Conservation (phyloP, 768 basidiomycete genomes). For the Lanmaoa pseudosensibilis region DNA sequence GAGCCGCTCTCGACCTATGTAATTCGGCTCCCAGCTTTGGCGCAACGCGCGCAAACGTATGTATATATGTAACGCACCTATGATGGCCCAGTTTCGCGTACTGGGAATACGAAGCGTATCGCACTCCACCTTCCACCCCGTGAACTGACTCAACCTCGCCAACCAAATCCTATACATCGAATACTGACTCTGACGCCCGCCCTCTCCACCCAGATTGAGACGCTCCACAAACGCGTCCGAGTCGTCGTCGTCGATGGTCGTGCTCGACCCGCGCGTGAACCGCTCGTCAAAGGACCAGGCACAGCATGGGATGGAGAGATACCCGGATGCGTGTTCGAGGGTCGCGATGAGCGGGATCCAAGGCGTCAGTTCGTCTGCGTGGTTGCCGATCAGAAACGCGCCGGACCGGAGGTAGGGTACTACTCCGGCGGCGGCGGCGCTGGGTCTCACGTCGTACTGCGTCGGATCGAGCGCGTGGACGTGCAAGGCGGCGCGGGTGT, state of each 20-base stretch:
- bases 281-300: slow-evolving; percentile 75
- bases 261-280: slow-evolving; percentile 51
- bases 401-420: slow-evolving; percentile 42
- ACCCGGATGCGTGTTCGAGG: slow-evolving; percentile 57
- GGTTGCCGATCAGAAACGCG: slow-evolving; percentile 88
- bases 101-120: slow-evolving; percentile 89
- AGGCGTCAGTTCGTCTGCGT: slow-evolving; percentile 94
- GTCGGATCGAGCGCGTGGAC: slow-evolving; percentile 72
- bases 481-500: slow-evolving; percentile 59
- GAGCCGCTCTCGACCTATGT: slow-evolving; percentile 33
- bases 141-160: slow-evolving; percentile 64
- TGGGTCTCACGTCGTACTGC: too few species aligned
- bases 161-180: slow-evolving; percentile 87
- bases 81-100: slow-evolving; percentile 89
- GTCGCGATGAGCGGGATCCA: slow-evolving; percentile 88
- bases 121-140: slow-evolving; percentile 86
- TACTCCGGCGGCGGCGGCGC: too few species aligned
- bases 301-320: slow-evolving; percentile 89
- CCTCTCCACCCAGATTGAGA: slow-evolving; percentile 64
- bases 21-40: neutral
- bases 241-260: slow-evolving; percentile 12
- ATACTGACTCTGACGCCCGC: slow-evolving; percentile 66
- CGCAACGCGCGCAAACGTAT: neutral
- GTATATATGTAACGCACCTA: slow-evolving; percentile 76
- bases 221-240: slow-evolving; percentile 39